phyloP scores from a whole-genome alignment of 106 monocot species.

The Iris macrosiphon region DNA sequence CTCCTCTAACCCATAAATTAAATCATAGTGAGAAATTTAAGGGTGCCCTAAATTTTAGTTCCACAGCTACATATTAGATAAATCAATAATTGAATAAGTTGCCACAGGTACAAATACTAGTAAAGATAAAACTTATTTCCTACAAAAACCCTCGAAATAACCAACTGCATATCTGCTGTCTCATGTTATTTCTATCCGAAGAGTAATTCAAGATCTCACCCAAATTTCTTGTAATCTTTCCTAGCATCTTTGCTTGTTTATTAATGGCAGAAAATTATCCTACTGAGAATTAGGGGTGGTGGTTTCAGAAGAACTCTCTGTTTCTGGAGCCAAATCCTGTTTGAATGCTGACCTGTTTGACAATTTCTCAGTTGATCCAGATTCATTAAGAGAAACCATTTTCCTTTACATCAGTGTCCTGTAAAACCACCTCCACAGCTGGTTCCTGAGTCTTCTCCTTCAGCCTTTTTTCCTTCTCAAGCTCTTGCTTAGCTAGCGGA shows the following conservation, averaged over 20 bases:
- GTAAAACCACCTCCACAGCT: conserved; percentile 1
- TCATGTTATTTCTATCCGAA: conserved; percentile 7
- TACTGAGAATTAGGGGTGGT: conserved; percentile 2
- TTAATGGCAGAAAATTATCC: neutral
- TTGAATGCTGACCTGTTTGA: neutral
- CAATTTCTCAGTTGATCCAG: neutral
- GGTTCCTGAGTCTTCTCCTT: conserved; percentile 26
- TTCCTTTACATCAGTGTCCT: too few species aligned
- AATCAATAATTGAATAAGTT: neutral
- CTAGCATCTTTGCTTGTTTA: neutral
- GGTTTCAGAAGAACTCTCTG: conserved; percentile 14
- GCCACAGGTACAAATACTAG: conserved; percentile 2
- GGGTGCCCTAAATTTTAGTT: too few species aligned
- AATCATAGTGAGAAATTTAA: too few species aligned
- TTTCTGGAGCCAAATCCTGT: conserved; percentile 10
- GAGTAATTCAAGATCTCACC: neutral
- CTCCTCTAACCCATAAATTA: too few species aligned
- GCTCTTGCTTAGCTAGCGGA: conserved; percentile 72
- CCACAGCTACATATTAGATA: neutral
- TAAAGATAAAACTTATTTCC: conserved; percentile 11
- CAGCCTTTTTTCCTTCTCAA: conserved; percentile 42
- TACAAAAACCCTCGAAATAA: conserved; percentile 12
- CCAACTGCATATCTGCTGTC: conserved; percentile 2
- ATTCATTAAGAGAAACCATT: neutral
- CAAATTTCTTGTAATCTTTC: neutral